phyloP scores from a whole-genome alignment of 768 basidiomycete genomes.

The Leccinum subtestaceum region DNA sequence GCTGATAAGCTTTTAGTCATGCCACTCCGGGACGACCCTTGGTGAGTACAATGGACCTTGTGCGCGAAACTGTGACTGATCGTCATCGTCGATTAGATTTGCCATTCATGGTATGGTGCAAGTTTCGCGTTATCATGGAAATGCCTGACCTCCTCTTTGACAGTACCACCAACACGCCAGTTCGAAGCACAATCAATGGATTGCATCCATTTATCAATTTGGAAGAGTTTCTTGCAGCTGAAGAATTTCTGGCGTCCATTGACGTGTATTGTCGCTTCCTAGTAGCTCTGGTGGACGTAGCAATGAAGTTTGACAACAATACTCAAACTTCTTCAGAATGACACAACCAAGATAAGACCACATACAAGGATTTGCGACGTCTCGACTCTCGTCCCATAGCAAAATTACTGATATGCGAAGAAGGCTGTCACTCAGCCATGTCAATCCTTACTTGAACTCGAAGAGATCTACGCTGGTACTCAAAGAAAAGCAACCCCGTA shows the following conservation, averaged over 20 bases:
- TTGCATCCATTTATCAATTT: too few species aligned
- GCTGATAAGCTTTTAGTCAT: constrained; percentile 32
- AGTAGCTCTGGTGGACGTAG: too few species aligned
- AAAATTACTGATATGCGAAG: too few species aligned
- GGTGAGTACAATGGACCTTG: constrained; percentile 24
- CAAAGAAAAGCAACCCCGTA: constrained; percentile 54
- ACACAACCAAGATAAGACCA: too few species aligned
- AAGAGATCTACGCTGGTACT: constrained; percentile 67
- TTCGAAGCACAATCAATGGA: too few species aligned
- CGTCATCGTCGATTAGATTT: constrained; percentile 13
- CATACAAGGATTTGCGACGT: too few species aligned
- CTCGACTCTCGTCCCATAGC: too few species aligned
- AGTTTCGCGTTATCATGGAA: background rate
- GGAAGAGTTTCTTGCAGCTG: too few species aligned
- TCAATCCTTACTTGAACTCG: constrained; percentile 49
- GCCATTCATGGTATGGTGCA: constrained; percentile 27
- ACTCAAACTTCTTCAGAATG: too few species aligned
- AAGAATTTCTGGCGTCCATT: too few species aligned
- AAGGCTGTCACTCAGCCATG: background rate
- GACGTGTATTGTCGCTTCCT: too few species aligned
- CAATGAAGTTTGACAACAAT: too few species aligned
- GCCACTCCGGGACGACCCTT: constrained; percentile 50
- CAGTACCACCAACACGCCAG: constrained; percentile 48
- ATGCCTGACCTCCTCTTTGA: background rate
- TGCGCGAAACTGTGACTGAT: background rate